phyloP scores from a whole-genome alignment of 2,329 filamentous ascomycete species.

The Xylariaceae sp. region DNA sequence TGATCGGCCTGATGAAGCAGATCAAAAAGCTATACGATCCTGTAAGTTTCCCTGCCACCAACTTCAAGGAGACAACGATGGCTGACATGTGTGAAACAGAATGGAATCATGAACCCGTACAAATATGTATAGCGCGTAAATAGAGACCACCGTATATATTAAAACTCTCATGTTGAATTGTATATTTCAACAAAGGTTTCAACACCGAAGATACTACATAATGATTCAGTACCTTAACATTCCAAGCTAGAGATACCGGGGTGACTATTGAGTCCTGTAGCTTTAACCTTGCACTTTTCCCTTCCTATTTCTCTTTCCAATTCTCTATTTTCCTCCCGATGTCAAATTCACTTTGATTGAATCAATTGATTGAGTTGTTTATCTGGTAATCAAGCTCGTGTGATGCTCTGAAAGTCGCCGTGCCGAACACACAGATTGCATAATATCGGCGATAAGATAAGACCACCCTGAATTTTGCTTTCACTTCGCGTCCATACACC shows the following conservation, averaged over 20 bases:
- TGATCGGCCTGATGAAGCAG: slow-evolving; percentile 89
- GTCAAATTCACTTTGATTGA: neutral
- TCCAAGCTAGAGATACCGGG: neutral
- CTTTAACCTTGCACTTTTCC: neutral
- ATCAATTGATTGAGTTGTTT: neutral
- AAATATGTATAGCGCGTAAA: slow-evolving; percentile 68
- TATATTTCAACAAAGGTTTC: neutral
- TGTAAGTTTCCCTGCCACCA: slow-evolving; percentile 51
- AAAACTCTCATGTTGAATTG: too few relatives aligned
- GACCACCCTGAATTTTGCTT: slow-evolving; percentile 14
- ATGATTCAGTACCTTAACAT: neutral
- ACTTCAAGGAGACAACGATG: neutral
- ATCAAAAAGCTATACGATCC: slow-evolving; percentile 93
- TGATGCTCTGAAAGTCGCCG: neutral
- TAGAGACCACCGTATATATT: neutral
- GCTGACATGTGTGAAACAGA: slow-evolving; percentile 51
- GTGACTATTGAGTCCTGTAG: neutral
- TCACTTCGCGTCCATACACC: neutral
- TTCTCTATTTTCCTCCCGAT: neutral
- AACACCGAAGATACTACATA: neutral
- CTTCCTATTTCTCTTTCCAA: neutral
- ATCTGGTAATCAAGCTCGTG: neutral
- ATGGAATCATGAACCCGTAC: slow-evolving; percentile 98
- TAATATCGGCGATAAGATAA: slow-evolving; percentile 26
- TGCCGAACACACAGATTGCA: neutral